phyloP scores from a whole-genome alignment of 2,329 filamentous ascomycete species.

The Nothopassalora personata region DNA sequence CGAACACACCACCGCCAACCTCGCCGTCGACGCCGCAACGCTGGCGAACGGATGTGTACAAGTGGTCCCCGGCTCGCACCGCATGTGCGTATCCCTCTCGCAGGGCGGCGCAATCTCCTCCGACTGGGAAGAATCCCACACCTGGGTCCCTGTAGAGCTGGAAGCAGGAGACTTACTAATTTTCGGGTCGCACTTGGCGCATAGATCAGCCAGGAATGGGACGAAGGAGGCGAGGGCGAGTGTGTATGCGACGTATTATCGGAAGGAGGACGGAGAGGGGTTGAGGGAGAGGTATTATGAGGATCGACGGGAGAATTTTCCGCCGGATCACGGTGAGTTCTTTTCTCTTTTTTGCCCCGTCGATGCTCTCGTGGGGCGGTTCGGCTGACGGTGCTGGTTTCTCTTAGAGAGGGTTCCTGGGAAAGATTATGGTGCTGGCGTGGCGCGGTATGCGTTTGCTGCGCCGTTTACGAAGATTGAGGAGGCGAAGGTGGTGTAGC shows the following conservation, averaged over 20 bases:
- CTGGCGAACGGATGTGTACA: constrained; percentile 37
- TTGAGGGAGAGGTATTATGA: constrained; percentile 41
- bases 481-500: not conserved
- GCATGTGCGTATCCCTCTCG: constrained; percentile 33
- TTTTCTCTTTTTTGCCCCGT: not conserved
- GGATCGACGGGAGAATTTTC: constrained; percentile 38
- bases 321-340: constrained; percentile 35
- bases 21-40: constrained; percentile 37
- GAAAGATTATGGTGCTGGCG: constrained; percentile 24
- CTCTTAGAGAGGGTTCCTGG: constrained; percentile 18
- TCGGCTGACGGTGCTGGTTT: constrained; percentile 3
- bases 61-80: constrained; percentile 38
- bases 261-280: constrained; percentile 34
- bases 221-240: constrained; percentile 35
- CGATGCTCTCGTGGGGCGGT: not conserved
- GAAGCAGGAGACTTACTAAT: constrained; percentile 35
- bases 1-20: constrained; percentile 38
- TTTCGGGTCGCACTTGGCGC: constrained; percentile 39
- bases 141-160: constrained; percentile 35
- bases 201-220: constrained; percentile 35
- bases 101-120: constrained; percentile 34
- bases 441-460: constrained; percentile 24
- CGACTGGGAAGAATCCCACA: constrained; percentile 33
- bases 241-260: constrained; percentile 43
- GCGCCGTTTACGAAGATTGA: constrained; percentile 25